Evolutionary conservation across 1,284 basidiomycete species (phyloP), one percentile per base, ranked within the genome.

Genomic region (Stygiomarasmius scandens): DNA sequence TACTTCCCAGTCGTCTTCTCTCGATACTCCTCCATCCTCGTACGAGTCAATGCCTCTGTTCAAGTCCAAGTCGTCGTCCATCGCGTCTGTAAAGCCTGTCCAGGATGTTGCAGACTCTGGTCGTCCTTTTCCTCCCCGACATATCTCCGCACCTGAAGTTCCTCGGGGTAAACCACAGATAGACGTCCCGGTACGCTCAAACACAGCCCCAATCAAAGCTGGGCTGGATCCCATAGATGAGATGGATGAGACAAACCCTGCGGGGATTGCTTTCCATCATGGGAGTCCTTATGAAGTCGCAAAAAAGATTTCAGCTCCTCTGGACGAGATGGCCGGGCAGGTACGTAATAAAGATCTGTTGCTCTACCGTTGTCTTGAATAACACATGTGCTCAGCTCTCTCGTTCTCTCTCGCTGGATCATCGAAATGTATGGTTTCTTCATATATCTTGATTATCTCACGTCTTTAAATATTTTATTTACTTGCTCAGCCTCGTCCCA

Each of bases 161-260:
- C 22, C 53, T 50, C 52, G 36, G 19, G 32, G 12, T 12, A 24
- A 53, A 12, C 25, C 32, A 8, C 4, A 20, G 20, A 14, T 45
- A 5, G 56, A 58, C 11, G 19, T 55, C 20, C 56, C 49, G 38
- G 24, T 43, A 11, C 56, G 44, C 49, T 44, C 56, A 6, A 44
- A 29, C 25, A 55, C 52, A 3, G 54, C 47, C 50, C 16, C 43
- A 20, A 47, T 25, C 5, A 45, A 45, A 19, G n/a, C 36, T 55
- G 47, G 49, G 55, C 75, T 91, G 49, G 89, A 90, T 71, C 78
- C 79, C 25, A 87, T 91, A 59, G 89, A 91, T 64, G 86, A 90
- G 68, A 69, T 91, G 41, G 89, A 92, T 65, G 87, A 89, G 67
- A 82, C 82, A 12, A 86, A 84, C 66, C 86, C 87, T 2, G 76